Evolutionary conservation across 345 rosid genomes (phyloP), one percentile per base, ranked within the genome.

Genomic region (Salix udensis): DNA sequence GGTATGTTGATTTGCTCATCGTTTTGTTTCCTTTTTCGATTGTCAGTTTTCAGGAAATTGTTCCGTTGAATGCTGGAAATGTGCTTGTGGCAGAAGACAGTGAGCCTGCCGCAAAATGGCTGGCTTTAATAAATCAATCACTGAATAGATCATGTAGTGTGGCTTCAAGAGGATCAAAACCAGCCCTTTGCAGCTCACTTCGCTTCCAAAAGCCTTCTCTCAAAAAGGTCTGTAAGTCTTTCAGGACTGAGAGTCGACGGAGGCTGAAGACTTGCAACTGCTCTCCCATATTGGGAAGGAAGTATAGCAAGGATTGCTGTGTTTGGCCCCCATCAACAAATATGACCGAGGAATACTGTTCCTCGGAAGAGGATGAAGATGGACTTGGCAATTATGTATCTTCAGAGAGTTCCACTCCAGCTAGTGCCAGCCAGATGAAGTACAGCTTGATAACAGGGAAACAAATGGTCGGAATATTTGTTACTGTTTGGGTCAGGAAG

Each of bases 381-480:
- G 89, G 83, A 24, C 75, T 86, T 1, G 76, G 86, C 37, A 84
- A 69, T 12, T 80, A 79, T 1, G 78, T 65, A 67, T 72, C 84
- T 68, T 50, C 81, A 6, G 92, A 84, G 70, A 84, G 75, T 65
- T 60, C 76, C 58, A 71, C 67, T 69, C 37, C 68, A 76, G 69
- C 10, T 44, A 53, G 26, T 76, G 78, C 64, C 42, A 86, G 74
- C 83, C 81, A 83, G 73, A 85, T 84, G 87, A 93, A 89, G 77
- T 96, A 89, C 75, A 79, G 99, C 48, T 87, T 96, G 31, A 86
- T 96, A 28, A 90, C 93, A 21, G 90, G 92, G 69, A 96, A 93
- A 82, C 96, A 93, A 86, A 96, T 96, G 99, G 99, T 96, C 26
- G 99, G 99, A 48, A 93, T 96, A 77, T 95, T 95, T 76, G 85